A percentile compares a stretch with the other conserved stretches of the same genome.
Conservation (phyloP, 805 yeast species). For the Cyberlindnera saturnus region DNA sequence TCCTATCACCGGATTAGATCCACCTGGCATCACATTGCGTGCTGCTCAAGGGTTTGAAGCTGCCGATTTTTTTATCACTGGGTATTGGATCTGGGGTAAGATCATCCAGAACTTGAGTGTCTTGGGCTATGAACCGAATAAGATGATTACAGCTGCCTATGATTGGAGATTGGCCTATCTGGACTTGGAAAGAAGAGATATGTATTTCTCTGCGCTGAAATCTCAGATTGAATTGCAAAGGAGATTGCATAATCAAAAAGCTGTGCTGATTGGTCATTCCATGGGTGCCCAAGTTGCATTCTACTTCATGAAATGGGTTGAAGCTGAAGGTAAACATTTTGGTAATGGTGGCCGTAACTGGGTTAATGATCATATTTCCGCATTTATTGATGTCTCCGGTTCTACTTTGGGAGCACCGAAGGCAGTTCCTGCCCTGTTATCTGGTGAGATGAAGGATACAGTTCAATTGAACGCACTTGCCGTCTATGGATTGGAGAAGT, state of each 20-base stretch:
- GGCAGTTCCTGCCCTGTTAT: slow-evolving; percentile 82
- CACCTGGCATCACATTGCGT: slow-evolving; percentile 70
- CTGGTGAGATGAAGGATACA: slow-evolving; percentile 98
- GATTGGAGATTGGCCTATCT: slow-evolving; percentile 94
- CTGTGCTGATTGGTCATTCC: slow-evolving; percentile 83
- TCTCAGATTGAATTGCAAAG: slow-evolving; percentile 59
- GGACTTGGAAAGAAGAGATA: slow-evolving; percentile 84
- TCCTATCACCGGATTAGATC: slow-evolving; percentile 88
- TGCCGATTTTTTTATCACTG: slow-evolving; percentile 93
- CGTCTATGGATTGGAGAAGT: slow-evolving; percentile 89
- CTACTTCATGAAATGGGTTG: slow-evolving; percentile 94
- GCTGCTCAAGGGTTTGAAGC: slow-evolving; percentile 97
- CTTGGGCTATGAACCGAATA: slow-evolving; percentile 88
- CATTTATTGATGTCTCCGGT: slow-evolving; percentile 85
- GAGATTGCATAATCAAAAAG: slow-evolving; percentile 51
- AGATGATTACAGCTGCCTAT: slow-evolving; percentile 85
- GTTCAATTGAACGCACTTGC: slow-evolving; percentile 91
- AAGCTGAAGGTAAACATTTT: slow-evolving; percentile 69
- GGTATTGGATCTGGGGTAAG: slow-evolving; percentile 99
- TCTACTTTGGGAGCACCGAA: slow-evolving; percentile 93
- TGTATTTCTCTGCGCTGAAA: slow-evolving; percentile 75
- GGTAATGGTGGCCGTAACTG: slow-evolving; percentile 91
- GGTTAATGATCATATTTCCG: slow-evolving; percentile 81
- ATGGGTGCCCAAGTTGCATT: slow-evolving; percentile 93
- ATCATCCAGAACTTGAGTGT: slow-evolving; percentile 91